A percentile compares a stretch with the other conserved stretches of the same genome.
These are phyloP conservation scores for Immersiporthe knoxdaviesiana DNA, from an alignment of 2,329 filamentous ascomycete species.

Conservation along the genomic window DNA sequence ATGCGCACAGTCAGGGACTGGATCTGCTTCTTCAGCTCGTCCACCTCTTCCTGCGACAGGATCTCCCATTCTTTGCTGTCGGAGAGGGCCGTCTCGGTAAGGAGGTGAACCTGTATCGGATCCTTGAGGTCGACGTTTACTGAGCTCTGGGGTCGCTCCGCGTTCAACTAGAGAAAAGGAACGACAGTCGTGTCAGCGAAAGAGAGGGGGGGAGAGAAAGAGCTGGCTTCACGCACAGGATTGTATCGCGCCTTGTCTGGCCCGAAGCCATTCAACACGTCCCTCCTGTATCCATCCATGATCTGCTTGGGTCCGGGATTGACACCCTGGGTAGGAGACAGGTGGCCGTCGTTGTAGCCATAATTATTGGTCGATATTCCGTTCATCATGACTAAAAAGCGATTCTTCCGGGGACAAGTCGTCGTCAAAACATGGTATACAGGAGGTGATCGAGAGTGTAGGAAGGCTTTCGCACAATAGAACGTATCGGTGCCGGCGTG, in stretches of 20 bases:
- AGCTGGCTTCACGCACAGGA: conserved; percentile 56
- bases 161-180: conserved; percentile 48
- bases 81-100: conserved; percentile 89
- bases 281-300: conserved; percentile 62
- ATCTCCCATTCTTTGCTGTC: conserved; percentile 88
- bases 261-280: conserved; percentile 58
- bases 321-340: conserved; percentile 30
- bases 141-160: conserved; percentile 57
- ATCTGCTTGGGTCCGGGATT: conserved; percentile 52
- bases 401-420: conserved; percentile 4
- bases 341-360: conserved; percentile 38
- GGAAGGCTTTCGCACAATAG: background rate
- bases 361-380: conserved; percentile 24
- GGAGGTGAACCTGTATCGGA: conserved; percentile 82
- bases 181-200: conserved; percentile 26
- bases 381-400: conserved; percentile 27
- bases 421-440: conserved; percentile 29
- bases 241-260: conserved; percentile 59
- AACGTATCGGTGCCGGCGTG: background rate
- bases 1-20: conserved; percentile 74
- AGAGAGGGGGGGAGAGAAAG: background rate
- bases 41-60: conserved; percentile 87
- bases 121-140: conserved; percentile 66
- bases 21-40: conserved; percentile 86
- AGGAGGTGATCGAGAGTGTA: conserved; percentile 11